Evolutionary conservation across 331 rosid species (phyloP).

Genomic region (Saraca asoca): DNA sequence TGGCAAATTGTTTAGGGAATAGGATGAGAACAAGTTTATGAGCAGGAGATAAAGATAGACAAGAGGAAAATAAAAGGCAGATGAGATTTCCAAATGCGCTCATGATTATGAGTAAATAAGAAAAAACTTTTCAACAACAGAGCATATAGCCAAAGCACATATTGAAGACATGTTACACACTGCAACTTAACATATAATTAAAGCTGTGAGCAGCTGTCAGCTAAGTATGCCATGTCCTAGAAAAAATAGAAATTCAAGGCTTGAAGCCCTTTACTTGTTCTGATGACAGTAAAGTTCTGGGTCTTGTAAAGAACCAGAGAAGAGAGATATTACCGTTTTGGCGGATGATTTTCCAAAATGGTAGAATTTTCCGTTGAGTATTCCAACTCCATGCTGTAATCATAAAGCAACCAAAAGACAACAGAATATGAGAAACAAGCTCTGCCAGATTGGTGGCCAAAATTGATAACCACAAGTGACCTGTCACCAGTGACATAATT

Average conservation of each 20-base stretch:
- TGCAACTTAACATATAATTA: no score
- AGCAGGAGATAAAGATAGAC: neutral
- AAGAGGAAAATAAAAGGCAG: neutral
- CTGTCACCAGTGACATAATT: constrained; percentile 1
- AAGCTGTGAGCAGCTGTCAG: no score
- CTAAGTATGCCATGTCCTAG: no score
- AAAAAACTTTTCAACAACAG: no score
- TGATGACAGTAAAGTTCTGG: neutral
- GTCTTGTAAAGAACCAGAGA: constrained; percentile 15
- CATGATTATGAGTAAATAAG: no score
- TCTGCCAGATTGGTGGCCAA: neutral
- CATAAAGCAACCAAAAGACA: constrained; percentile 7
- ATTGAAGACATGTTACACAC: no score
- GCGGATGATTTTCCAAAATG: constrained; percentile 42
- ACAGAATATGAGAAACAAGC: neutral
- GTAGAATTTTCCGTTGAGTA: constrained; percentile 50
- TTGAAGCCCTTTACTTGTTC: neutral
- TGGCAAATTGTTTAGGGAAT: constrained; percentile 25
- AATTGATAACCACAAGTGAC: neutral
- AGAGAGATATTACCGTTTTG: constrained; percentile 49
- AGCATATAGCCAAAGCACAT: no score
- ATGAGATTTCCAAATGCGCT: neutral
- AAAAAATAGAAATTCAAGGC: neutral
- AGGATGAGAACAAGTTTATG: neutral
- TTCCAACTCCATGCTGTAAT: constrained; percentile 59